Evolutionary conservation across 1,284 basidiomycete species (phyloP).

Genomic region (Rhodofomes roseus): DNA sequence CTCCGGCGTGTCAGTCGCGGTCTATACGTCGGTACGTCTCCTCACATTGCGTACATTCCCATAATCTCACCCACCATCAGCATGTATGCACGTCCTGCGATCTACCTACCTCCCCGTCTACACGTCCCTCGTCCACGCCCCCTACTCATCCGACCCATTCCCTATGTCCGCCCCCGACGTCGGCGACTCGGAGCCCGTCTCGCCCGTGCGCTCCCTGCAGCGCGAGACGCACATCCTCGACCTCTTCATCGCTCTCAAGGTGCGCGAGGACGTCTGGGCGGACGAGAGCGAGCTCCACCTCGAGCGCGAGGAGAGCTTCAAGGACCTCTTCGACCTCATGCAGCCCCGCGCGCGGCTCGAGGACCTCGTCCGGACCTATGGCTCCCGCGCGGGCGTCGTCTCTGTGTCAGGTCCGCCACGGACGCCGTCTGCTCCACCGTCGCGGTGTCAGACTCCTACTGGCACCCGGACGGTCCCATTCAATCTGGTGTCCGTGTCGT

Average conservation of each 20-base stretch:
- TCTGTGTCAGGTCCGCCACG: background rate
- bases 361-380: constrained; percentile 63
- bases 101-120: constrained; percentile 70
- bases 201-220: constrained; percentile 39
- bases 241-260: constrained; percentile 72
- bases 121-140: constrained; percentile 51
- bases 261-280: constrained; percentile 68
- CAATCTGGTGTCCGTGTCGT: constrained; percentile 47
- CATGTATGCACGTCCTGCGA: constrained; percentile 75
- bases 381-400: constrained; percentile 52
- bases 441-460: constrained; percentile 6
- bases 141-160: constrained; percentile 76
- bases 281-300: constrained; percentile 72
- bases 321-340: constrained; percentile 70
- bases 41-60: background rate
- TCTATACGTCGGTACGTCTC: constrained; percentile 60
- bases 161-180: constrained; percentile 37
- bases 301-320: constrained; percentile 67
- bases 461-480: constrained; percentile 45
- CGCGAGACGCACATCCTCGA: constrained; percentile 74
- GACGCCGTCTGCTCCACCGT: constrained; percentile 9
- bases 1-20: constrained; percentile 62
- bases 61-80: constrained; percentile 29
- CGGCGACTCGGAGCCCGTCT: constrained; percentile 18
- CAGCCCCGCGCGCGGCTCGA: constrained; percentile 71